Evolutionary conservation across 164 flowering plant genomes (phyloP), one percentile per base, ranked within the genome.

Genomic region (Tinospora cordifolia): DNA sequence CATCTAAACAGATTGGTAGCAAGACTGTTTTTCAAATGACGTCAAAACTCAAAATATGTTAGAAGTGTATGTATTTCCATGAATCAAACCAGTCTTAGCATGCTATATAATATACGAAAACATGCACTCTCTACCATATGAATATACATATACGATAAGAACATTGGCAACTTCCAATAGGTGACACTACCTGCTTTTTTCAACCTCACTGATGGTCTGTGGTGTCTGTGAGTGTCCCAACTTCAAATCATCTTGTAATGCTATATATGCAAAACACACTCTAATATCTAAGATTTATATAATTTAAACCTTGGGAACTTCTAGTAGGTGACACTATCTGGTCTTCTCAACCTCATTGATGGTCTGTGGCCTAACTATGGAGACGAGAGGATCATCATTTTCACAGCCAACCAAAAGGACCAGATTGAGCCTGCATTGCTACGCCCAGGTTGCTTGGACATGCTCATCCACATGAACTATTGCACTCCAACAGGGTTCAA

Each of bases 291-390:
- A 19, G 2, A 39, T 40, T 41, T 8, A 7, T 8, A 25, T 2
- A 4, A 30, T 30, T 30, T 30, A 4, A 30, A 30, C 36, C 36
- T 30, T 30, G 36, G 36, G 4, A 30, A 30, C 36, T 30, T 30
- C 36, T 38, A 9, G 1, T 59, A 82, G 80, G 69, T 82, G 58
- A 82, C 84, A 0, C 69, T 81, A 39, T 84, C 87, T 17, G 83
- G 83, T 24, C 21, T 83, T 21, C 86, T 84, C 11, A 82, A 79
- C 65, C 78, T 82, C 73, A 59, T 82, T 0, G 84, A 83, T 22
- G 85, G 86, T 1, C 24, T 82, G 38, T 81, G 86, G 86, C 82
- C 85, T 6, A 76, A 81, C 75, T 82, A 80, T 26, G 85, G 84
- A 3, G 87, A 83, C 24, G 87, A 81, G 68, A 25, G 85, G 58